These are phyloP conservation scores for Pseudoneurospora amorphoporcata DNA, from an alignment of 495 filamentous ascomycete species.

Conservation along the genomic window DNA sequence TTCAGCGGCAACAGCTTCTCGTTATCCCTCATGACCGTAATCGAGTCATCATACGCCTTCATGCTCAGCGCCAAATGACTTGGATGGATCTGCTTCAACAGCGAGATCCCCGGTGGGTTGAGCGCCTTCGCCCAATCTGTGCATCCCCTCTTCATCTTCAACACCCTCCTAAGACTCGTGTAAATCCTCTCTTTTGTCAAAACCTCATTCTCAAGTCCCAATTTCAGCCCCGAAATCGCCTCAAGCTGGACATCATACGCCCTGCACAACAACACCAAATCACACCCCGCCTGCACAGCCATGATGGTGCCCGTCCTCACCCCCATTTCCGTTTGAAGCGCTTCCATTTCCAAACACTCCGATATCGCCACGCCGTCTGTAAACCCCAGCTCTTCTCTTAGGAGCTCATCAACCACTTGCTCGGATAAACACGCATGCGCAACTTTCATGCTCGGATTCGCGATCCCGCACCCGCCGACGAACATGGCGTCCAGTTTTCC, in stretches of 20 bases:
- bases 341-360: conserved; percentile 93
- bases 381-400: conserved; percentile 74
- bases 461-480: conserved; percentile 80
- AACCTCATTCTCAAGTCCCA: conserved; percentile 77
- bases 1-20: conserved; percentile 68
- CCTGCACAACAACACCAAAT: conserved; percentile 73
- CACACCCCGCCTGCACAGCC: conserved; percentile 87
- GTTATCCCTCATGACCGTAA: conserved; percentile 77
- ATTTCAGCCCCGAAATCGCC: conserved; percentile 72
- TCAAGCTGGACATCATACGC: conserved; percentile 80
- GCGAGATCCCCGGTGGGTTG: conserved; percentile 61
- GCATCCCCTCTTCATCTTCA: conserved; percentile 64
- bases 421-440: conserved; percentile 89
- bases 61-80: conserved; percentile 68
- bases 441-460: conserved; percentile 75
- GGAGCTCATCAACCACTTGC: conserved; percentile 76
- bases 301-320: conserved; percentile 89
- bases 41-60: conserved; percentile 74
- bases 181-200: conserved; percentile 65
- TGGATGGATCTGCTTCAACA: conserved; percentile 67
- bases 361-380: conserved; percentile 76
- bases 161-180: conserved; percentile 61
- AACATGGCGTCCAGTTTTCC: conserved; percentile 82
- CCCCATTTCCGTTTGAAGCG: conserved; percentile 79
- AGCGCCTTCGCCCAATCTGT: conserved; percentile 79